A percentile compares a stretch with the other conserved stretches of the same genome.
Conservation (phyloP, 2,329 filamentous ascomycete genomes). For the Emericellopsis cladophorae region DNA sequence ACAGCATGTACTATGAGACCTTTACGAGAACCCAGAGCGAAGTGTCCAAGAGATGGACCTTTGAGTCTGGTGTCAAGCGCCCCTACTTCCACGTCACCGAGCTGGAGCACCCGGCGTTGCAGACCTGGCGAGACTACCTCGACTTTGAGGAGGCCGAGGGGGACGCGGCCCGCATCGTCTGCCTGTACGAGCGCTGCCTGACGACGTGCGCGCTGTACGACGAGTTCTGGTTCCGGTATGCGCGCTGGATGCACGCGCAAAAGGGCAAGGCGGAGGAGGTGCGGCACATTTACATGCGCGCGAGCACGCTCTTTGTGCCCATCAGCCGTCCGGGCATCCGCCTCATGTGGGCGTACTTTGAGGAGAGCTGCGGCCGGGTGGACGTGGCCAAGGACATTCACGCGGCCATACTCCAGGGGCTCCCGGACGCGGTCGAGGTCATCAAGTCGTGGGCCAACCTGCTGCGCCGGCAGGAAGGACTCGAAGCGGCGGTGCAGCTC, state of each 20-base stretch:
- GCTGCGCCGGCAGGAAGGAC: slow-evolving; percentile 67
- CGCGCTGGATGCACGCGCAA: slow-evolving; percentile 81
- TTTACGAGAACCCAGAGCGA: slow-evolving; percentile 77
- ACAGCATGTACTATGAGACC: slow-evolving; percentile 66
- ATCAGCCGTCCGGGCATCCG: slow-evolving; percentile 75
- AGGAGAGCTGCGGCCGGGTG: slow-evolving; percentile 68
- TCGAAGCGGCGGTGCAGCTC: slow-evolving; percentile 74
- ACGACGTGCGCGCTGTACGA: slow-evolving; percentile 92
- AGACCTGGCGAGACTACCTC: slow-evolving; percentile 91
- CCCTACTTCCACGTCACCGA: slow-evolving; percentile 96
- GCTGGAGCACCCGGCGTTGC: slow-evolving; percentile 71
- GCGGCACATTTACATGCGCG: slow-evolving; percentile 82
- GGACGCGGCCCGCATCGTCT: slow-evolving; percentile 60
- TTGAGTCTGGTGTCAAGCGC: slow-evolving; percentile 86
- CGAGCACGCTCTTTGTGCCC: slow-evolving; percentile 73
- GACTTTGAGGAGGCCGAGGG: slow-evolving; percentile 89
- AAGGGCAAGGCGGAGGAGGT: slow-evolving; percentile 76
- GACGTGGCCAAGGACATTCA: slow-evolving; percentile 79
- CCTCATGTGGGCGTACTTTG: slow-evolving; percentile 87
- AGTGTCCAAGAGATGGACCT: slow-evolving; percentile 87
- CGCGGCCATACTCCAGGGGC: slow-evolving; percentile 58
- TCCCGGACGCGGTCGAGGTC: slow-evolving; percentile 77
- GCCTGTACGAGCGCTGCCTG: slow-evolving; percentile 87
- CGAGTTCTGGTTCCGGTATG: slow-evolving; percentile 97
- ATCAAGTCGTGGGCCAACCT: slow-evolving; percentile 82